phyloP scores from a whole-genome alignment of 345 rosid genomes.

The Melastoma malabathricum region DNA sequence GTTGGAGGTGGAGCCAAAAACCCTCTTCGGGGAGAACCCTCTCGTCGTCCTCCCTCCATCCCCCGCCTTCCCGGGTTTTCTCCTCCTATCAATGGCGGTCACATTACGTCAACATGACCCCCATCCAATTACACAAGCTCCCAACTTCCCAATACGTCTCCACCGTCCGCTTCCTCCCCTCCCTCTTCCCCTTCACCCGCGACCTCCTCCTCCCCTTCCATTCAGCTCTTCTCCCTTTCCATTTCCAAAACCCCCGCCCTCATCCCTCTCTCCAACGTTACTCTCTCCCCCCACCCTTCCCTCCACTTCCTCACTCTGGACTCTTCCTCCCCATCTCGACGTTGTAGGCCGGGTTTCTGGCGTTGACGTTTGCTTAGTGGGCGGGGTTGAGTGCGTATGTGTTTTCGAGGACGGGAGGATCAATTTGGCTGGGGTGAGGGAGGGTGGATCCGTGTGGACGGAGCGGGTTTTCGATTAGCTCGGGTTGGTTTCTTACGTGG shows the following conservation, averaged over 20 bases:
- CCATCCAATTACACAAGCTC: slow-evolving; percentile 27
- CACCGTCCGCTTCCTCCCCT: slow-evolving; percentile 76
- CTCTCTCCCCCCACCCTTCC: slow-evolving; percentile 17
- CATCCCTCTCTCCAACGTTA: slow-evolving; percentile 39
- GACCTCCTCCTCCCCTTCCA: slow-evolving; percentile 30
- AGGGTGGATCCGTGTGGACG: slow-evolving; percentile 24
- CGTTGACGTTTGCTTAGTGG: slow-evolving; percentile 39
- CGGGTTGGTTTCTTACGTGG: slow-evolving; percentile 68
- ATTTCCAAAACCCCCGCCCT: slow-evolving; percentile 13
- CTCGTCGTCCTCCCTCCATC: too few species aligned
- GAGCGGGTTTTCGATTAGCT: slow-evolving; percentile 50
- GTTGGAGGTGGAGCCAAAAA: too few species aligned
- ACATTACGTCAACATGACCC: slow-evolving; percentile 20
- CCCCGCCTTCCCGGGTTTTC: too few species aligned
- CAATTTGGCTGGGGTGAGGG: slow-evolving; percentile 35
- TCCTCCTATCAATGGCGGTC: slow-evolving; percentile 30
- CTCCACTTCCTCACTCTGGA: too few species aligned
- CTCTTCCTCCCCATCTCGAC: slow-evolving; percentile 17
- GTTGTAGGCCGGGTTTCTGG: slow-evolving; percentile 18
- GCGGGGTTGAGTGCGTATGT: slow-evolving; percentile 45
- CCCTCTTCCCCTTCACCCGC: slow-evolving; percentile 55
- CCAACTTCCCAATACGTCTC: slow-evolving; percentile 54
- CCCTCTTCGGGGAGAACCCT: too few species aligned
- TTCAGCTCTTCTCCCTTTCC: slow-evolving; percentile 42
- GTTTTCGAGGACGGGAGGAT: slow-evolving; percentile 44